Conservation (phyloP, 106 monocot genomes). For the Amphibolis antarctica region DNA sequence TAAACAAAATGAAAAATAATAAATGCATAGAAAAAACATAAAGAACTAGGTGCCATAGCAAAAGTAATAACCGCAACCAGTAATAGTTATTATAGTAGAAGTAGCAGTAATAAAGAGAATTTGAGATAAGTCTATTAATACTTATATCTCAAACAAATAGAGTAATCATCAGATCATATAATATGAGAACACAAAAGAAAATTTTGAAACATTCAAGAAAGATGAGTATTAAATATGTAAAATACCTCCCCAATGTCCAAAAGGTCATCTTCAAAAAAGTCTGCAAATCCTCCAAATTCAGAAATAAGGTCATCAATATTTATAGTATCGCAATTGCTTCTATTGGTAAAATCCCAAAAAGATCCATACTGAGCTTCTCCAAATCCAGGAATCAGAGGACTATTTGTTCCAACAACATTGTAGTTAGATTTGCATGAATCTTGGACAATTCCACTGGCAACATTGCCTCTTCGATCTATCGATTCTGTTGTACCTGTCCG, state of each 20-base stretch:
- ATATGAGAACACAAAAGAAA: not conserved
- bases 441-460: conserved; percentile 19
- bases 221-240: not conserved
- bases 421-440: conserved; percentile 29
- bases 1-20: too few species aligned
- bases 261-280: conserved; percentile 74
- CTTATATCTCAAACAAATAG: too few species aligned
- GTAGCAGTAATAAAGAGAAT: too few species aligned
- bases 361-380: conserved; percentile 29
- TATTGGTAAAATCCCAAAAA: conserved; percentile 56
- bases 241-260: conserved; percentile 82
- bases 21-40: too few species aligned
- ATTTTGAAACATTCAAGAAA: not conserved
- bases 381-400: conserved; percentile 18
- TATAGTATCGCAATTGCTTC: conserved; percentile 42
- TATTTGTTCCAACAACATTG: conserved; percentile 31
- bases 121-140: too few species aligned
- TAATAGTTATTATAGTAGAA: too few species aligned
- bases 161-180: too few species aligned
- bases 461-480: conserved; percentile 39
- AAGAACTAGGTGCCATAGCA: too few species aligned
- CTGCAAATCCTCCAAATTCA: conserved; percentile 81
- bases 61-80: too few species aligned
- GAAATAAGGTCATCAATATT: conserved; percentile 56
- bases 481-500: conserved; percentile 33